Conservation (phyloP, 345 rosid species). For the Salix viminalis region DNA sequence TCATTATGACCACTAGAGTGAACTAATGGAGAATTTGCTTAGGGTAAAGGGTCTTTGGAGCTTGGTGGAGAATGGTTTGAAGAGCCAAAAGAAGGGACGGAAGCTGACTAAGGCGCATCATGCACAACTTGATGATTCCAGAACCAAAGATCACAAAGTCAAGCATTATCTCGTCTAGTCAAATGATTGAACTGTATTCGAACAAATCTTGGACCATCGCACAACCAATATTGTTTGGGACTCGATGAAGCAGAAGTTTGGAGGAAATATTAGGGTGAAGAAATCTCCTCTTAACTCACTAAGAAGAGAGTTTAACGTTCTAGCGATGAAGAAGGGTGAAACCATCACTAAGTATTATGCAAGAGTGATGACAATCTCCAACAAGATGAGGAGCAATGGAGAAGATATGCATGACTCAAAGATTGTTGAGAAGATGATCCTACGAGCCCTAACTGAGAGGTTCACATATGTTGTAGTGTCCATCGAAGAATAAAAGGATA, state of each 20-base stretch:
- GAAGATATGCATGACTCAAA: background rate
- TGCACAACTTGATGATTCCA: too few species aligned
- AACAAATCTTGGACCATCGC: slow-evolving; percentile 8
- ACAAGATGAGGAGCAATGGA: background rate
- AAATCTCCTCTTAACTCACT: background rate
- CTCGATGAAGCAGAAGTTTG: background rate
- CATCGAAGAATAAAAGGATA: background rate
- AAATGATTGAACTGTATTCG: slow-evolving; percentile 4
- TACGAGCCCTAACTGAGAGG: background rate
- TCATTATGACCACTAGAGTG: slow-evolving; percentile 9
- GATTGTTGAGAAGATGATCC: too few species aligned
- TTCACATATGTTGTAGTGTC: background rate
- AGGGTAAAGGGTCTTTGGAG: slow-evolving; percentile 2
- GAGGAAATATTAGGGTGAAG: background rate
- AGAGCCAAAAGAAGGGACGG: background rate
- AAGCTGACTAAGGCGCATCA: background rate
- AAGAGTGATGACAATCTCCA: background rate
- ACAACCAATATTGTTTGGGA: slow-evolving; percentile 7
- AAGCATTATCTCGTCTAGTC: slow-evolving; percentile 6
- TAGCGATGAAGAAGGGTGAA: background rate
- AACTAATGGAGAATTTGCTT: slow-evolving; percentile 13
- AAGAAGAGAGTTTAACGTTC: background rate
- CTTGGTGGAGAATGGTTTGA: background rate
- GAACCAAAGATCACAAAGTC: background rate
- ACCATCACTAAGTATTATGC: background rate